Base-by-base conservation (phyloP, 1,284 basidiomycete genomes). In the Ustilago sp. region DNA sequence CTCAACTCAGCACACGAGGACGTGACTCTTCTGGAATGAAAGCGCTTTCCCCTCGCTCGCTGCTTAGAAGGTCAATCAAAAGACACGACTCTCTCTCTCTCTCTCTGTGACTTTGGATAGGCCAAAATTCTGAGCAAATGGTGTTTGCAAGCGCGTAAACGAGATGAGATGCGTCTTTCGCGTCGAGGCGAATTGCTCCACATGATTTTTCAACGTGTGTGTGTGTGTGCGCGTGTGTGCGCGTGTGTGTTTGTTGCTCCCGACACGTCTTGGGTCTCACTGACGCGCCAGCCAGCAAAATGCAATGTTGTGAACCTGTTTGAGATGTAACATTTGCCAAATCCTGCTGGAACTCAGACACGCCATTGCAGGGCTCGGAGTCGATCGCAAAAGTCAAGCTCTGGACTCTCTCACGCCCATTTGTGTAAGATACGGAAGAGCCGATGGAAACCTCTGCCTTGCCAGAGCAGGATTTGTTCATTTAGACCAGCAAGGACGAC, bases 261-360 rank as follows among this genome's bases (percentile, higher is more conserved):
- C 23, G 41, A 56, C 55, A 56, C 55, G 55, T 56, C 55, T 56
- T 19, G 11, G 39, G 19, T 19, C 28, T 19, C n/a, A 56, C 23
- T 43, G 23, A 56, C 54, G 39, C 54, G 50, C 50, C 50, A 8
- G 15, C 31, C n/a, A 45, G 23, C 23, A n/a, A 7, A 45, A n/a
- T 6, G n/a, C n/a, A 8, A 3, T 28, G 4, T 8, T 53, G 32
- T 19, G 34, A 34, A 45, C 23, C 23, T 45, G 13, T 19, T 5
- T 8, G 4, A 6, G 43, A 19, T 45, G 43, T 45, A 45, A 45
- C 43, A 45, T 23, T 53, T 52, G 34, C 13, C 32, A 11, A 35
- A 35, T 52, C 3, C 23, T 9, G n/a, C 8, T 11, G 50, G 13
- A 31, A 31, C 3, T 0, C 50, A 34, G 15, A 12, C 23, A 50